A percentile compares a stretch with the other conserved stretches of the same genome.
These are phyloP conservation scores for Porcisia deanei DNA, from an alignment of 208 protist genomes.

Conservation along the genomic window DNA sequence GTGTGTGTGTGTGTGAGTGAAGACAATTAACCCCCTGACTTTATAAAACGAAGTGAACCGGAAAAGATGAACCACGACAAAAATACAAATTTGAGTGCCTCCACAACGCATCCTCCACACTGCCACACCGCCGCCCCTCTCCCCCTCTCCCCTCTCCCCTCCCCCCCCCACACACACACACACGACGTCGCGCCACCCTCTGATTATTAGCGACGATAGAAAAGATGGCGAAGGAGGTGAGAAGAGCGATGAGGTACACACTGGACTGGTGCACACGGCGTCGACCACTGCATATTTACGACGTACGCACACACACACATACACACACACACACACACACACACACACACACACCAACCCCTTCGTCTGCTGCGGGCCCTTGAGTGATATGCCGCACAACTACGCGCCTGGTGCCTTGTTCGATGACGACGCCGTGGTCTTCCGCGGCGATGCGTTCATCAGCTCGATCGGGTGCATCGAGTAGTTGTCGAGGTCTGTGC, in stretches of 20 bases:
- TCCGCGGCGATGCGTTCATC: slow-evolving; percentile 57
- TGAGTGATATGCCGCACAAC: not conserved
- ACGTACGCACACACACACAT: slow-evolving; percentile 5
- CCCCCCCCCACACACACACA: no score
- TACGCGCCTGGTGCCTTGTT: not conserved
- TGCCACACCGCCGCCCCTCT: no score
- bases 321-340: slow-evolving; percentile 5
- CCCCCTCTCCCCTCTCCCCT: no score
- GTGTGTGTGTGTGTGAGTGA: no score
- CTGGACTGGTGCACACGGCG: not conserved
- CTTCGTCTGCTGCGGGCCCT: slow-evolving; percentile 2
- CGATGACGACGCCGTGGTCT: slow-evolving; percentile 13
- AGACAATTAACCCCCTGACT: no score
- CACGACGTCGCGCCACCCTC: no score
- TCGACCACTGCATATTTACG: not conserved
- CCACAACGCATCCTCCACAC: no score
- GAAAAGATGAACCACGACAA: no score
- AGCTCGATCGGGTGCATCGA: slow-evolving; percentile 75
- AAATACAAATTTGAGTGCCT: no score
- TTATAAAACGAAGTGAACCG: no score
- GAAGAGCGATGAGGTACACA: not conserved
- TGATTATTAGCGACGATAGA: not conserved
- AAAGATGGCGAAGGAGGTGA: not conserved
- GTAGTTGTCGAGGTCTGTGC: slow-evolving; percentile 48
- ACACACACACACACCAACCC: slow-evolving; percentile 6